These are phyloP conservation scores for Apiospora koreana DNA, from an alignment of 2,329 filamentous ascomycete genomes.

Conservation along the genomic window DNA sequence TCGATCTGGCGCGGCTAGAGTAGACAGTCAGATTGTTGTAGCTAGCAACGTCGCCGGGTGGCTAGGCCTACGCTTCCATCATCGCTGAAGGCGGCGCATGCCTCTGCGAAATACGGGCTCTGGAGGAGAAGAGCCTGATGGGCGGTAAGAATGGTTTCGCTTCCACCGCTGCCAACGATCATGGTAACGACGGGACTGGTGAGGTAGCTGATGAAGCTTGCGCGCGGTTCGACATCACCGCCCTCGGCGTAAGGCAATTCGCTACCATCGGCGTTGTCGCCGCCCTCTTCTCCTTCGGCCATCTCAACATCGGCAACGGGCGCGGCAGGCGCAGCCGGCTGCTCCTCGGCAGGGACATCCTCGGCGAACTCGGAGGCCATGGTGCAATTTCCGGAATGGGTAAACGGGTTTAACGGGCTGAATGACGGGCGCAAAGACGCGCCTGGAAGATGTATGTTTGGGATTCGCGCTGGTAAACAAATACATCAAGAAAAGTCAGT, in stretches of 20 bases:
- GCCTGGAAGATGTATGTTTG: not conserved
- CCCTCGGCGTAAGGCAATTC: conserved; percentile 43
- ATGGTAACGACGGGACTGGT: conserved; percentile 70
- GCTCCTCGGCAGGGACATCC: conserved; percentile 28
- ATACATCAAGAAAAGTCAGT: not conserved
- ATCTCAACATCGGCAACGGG: conserved; percentile 39
- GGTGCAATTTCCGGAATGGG: not conserved
- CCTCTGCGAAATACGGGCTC: conserved; percentile 73
- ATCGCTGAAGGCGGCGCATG: conserved; percentile 61
- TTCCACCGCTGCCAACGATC: conserved; percentile 61
- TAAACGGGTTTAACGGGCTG: too few species aligned
- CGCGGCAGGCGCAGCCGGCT: conserved; percentile 30
- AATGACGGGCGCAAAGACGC: not conserved
- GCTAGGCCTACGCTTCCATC: conserved; percentile 56
- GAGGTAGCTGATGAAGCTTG: conserved; percentile 60
- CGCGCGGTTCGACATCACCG: conserved; percentile 37
- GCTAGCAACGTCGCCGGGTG: conserved; percentile 4
- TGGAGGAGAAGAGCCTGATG: conserved; percentile 76
- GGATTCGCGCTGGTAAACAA: not conserved
- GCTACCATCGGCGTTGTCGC: conserved; percentile 28
- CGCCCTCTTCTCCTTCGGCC: conserved; percentile 35
- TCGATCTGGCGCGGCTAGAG: conserved; percentile 65
- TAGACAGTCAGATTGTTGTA: conserved; percentile 5
- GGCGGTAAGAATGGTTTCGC: conserved; percentile 67
- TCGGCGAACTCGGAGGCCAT: conserved; percentile 34